Evolutionary conservation across 805 yeast species (phyloP).

Genomic region (Candida sanyiensis): DNA sequence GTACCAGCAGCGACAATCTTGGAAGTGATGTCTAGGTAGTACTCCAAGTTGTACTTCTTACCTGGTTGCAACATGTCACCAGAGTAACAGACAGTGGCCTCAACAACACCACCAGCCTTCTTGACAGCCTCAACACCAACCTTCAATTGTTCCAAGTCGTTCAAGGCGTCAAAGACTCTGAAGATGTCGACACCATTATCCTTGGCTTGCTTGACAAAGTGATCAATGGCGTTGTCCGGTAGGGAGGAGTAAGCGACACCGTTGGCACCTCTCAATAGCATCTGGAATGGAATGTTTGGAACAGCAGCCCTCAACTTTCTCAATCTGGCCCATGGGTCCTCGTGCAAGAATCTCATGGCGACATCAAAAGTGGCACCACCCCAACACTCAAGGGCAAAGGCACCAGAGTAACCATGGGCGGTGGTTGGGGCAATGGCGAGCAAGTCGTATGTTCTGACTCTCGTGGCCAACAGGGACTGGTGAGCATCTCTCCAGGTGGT

Average conservation of each 20-base stretch:
- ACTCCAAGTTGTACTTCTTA: constrained; percentile 91
- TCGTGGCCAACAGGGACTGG: constrained; percentile 94
- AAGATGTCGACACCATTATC: constrained; percentile 95
- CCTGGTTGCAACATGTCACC: constrained; percentile 97
- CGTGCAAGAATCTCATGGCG: constrained; percentile 95
- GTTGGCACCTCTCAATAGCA: constrained; percentile 98
- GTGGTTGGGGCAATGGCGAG: constrained; percentile 91
- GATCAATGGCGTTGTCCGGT: constrained; percentile 98
- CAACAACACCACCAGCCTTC: constrained; percentile 98
- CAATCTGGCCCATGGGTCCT: constrained; percentile 98
- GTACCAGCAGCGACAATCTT: constrained; percentile 90
- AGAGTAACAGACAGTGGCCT: constrained; percentile 96
- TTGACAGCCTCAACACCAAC: constrained; percentile 98
- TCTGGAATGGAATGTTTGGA: constrained; percentile 98
- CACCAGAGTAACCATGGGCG: constrained; percentile 81
- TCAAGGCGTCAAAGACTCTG: constrained; percentile 96
- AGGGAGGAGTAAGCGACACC: constrained; percentile 98
- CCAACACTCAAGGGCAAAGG: constrained; percentile 98
- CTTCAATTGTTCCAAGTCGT: constrained; percentile 91
- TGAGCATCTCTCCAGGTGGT: constrained; percentile 99
- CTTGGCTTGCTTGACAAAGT: constrained; percentile 91
- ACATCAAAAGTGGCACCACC: constrained; percentile 99
- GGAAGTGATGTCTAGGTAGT: constrained; percentile 78
- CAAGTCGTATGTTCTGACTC: constrained; percentile 92
- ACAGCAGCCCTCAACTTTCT: constrained; percentile 81